Conservation (phyloP, 345 rosid species). For the Erodium maritimum region DNA sequence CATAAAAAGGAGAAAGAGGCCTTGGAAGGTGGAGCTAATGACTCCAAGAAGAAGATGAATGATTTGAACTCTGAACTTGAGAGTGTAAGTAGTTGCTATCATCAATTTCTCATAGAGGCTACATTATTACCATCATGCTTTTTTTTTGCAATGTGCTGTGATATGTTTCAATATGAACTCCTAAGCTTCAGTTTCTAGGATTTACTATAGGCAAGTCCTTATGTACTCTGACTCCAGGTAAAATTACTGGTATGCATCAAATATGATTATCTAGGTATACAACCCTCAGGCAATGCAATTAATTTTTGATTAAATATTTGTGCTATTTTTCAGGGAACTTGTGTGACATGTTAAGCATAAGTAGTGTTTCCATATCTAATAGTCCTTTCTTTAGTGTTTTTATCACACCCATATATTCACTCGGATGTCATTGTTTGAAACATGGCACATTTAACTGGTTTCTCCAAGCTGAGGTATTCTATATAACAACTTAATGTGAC, state of each 20-base stretch:
- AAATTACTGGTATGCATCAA: background rate
- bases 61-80: constrained; percentile 44
- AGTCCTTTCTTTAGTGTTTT: background rate
- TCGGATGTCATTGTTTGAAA: background rate
- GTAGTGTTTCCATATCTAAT: too few relatives aligned
- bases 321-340: background rate
- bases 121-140: background rate
- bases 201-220: background rate
- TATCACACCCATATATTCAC: background rate
- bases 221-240: background rate
- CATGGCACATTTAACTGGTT: background rate
- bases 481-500: too few relatives aligned
- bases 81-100: constrained; percentile 31
- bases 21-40: constrained; percentile 30
- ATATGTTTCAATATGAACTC: background rate
- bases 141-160: background rate
- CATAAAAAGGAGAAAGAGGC: constrained; percentile 49
- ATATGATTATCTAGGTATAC: background rate
- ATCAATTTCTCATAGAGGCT: background rate
- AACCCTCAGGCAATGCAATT: background rate
- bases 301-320: background rate
- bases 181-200: background rate
- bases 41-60: constrained; percentile 53
- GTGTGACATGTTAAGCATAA: background rate
- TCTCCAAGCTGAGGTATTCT: background rate